Evolutionary conservation across 352 stramenopile species (phyloP).

Genomic region (Pilasporangium apinafurcum): DNA sequence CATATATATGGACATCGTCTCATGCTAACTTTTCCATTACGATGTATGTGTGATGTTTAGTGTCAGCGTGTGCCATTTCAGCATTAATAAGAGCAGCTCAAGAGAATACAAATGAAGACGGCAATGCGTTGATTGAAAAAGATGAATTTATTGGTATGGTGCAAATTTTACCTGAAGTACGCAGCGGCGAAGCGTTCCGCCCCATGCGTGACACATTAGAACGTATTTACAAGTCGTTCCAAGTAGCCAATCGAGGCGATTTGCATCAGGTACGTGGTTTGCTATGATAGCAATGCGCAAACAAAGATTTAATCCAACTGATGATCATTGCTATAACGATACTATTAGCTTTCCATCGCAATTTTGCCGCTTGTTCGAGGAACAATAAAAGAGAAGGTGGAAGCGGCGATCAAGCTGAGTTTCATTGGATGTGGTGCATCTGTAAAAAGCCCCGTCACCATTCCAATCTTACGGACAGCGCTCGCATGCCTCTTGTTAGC

Average conservation of each 20-base stretch:
- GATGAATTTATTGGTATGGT: slow-evolving; percentile 63
- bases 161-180: slow-evolving; percentile 39
- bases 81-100: slow-evolving; percentile 27
- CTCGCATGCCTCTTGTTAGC: slow-evolving; percentile 48
- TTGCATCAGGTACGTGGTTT: slow-evolving; percentile 37
- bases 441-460: slow-evolving; percentile 21
- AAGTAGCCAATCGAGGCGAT: slow-evolving; percentile 42
- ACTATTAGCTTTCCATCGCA: slow-evolving; percentile 36
- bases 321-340: neutral
- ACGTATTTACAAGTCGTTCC: slow-evolving; percentile 61
- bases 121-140: slow-evolving; percentile 18
- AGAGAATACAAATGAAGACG: slow-evolving; percentile 13
- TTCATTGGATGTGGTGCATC: slow-evolving; percentile 27
- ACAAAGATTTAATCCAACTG: neutral
- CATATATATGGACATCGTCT: too few relatives aligned
- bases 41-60: slow-evolving; percentile 4
- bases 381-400: slow-evolving; percentile 44
- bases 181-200: slow-evolving; percentile 49
- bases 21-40: too few relatives aligned
- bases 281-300: neutral
- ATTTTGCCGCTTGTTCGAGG: slow-evolving; percentile 51
- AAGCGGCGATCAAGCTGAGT: slow-evolving; percentile 51
- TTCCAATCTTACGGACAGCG: slow-evolving; percentile 27
- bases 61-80: slow-evolving; percentile 36
- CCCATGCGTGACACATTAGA: slow-evolving; percentile 58